Percentiles rank a stretch among this genome's conserved stretches.
phyloP scores from a whole-genome alignment of 768 basidiomycete genomes.

The Gymnopilus junonius region DNA sequence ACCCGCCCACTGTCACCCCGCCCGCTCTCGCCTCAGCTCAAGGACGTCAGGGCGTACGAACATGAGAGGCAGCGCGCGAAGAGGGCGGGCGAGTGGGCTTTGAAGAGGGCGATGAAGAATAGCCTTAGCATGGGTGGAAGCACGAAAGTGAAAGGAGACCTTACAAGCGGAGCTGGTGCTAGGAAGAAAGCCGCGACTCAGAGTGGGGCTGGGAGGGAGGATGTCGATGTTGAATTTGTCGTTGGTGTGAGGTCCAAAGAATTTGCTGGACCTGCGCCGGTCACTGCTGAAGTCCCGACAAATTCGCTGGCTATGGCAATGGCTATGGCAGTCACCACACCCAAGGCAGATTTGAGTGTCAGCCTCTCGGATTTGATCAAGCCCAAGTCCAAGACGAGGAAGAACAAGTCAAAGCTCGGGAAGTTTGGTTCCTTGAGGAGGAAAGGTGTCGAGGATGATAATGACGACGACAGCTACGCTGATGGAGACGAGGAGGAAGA shows the following conservation, averaged over 20 bases:
- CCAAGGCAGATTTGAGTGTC: constrained; percentile 26
- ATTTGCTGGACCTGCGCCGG: no score
- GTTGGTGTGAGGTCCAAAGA: neutral
- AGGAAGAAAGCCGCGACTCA: constrained; percentile 6
- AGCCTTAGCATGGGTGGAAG: neutral
- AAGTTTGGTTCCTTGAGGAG: neutral
- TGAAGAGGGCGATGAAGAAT: constrained; percentile 40
- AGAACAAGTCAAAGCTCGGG: neutral
- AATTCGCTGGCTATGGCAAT: neutral
- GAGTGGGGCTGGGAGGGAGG: constrained; percentile 11
- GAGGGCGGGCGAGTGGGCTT: constrained; percentile 45
- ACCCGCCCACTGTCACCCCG: neutral
- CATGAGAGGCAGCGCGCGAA: constrained; percentile 51
- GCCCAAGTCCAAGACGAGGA: constrained; percentile 34
- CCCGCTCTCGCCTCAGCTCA: neutral
- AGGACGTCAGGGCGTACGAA: constrained; percentile 45
- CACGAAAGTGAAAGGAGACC: neutral
- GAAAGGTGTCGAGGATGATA: neutral
- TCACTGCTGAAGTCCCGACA: neutral
- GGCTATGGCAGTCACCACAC: neutral
- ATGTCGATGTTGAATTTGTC: constrained; percentile 23
- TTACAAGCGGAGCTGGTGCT: neutral
- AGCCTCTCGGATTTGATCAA: constrained; percentile 37
- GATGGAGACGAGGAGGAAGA: constrained; percentile 25
- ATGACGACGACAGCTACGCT: neutral